Conservation (phyloP, 2,329 filamentous ascomycete genomes). For the Botrytis porri region DNA sequence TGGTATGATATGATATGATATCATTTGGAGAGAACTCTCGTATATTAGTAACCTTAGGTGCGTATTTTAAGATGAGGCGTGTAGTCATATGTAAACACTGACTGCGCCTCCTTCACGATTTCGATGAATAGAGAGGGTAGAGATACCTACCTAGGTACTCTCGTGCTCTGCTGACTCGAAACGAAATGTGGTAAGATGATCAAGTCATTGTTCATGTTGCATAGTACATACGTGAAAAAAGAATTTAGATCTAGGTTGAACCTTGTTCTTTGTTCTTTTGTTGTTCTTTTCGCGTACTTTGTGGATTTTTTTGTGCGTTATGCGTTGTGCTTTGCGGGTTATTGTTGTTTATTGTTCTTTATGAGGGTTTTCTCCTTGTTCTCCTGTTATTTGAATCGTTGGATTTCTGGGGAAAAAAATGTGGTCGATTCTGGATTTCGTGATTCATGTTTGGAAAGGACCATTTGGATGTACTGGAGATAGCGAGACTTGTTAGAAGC, state of each 20-base stretch:
- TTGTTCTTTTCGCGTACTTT: fast-evolving
- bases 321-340: too few relatives aligned
- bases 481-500: not conserved
- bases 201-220: not conserved
- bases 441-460: not conserved
- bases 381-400: fast-evolving
- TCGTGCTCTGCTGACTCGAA: not conserved
- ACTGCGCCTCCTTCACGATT: not conserved
- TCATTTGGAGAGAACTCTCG: too few relatives aligned
- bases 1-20: too few relatives aligned
- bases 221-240: not conserved
- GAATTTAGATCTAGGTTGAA: not conserved
- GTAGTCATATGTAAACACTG: not conserved
- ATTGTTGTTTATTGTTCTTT: not conserved
- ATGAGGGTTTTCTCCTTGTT: not conserved
- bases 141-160: too few relatives aligned
- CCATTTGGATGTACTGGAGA: not conserved
- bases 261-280: not conserved
- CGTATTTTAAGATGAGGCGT: not conserved
- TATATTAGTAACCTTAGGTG: too few relatives aligned
- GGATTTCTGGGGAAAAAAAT: not conserved
- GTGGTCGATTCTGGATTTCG: not conserved
- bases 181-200: not conserved
- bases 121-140: not conserved
- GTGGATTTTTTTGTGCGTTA: too few relatives aligned